These are phyloP conservation scores for Diutina ranongensis DNA, from an alignment of 1,139 yeast genomes.

Conservation along the genomic window DNA sequence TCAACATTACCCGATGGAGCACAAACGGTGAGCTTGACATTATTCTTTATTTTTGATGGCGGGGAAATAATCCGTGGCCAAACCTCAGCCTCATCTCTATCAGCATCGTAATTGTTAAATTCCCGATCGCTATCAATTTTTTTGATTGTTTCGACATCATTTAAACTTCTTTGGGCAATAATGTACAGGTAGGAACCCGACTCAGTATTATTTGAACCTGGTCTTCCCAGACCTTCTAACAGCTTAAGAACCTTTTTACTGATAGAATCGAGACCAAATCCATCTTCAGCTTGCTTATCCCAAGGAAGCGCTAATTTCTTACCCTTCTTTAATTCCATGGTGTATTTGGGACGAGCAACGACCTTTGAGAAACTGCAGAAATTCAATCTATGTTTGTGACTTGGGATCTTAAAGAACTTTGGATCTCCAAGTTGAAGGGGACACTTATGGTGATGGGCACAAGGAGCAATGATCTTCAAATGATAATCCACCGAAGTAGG, in stretches of 20 bases:
- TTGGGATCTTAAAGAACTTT: constrained; percentile 48
- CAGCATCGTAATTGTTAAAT: constrained; percentile 10
- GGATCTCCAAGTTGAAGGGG: constrained; percentile 79
- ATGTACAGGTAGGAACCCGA: constrained; percentile 67
- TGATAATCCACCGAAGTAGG: constrained; percentile 31
- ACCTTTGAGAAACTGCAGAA: constrained; percentile 73
- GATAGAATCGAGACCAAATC: constrained; percentile 32
- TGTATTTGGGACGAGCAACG: constrained; percentile 65
- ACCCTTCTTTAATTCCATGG: constrained; percentile 78
- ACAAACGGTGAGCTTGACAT: constrained; percentile 72
- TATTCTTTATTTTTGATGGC: constrained; percentile 75
- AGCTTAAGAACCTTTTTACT: constrained; percentile 17
- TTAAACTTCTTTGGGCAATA: constrained; percentile 49
- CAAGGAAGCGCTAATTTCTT: constrained; percentile 61
- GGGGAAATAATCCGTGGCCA: constrained; percentile 69
- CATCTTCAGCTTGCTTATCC: constrained; percentile 46
- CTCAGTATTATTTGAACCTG: constrained; percentile 63
- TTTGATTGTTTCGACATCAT: constrained; percentile 21
- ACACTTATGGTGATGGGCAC: constrained; percentile 79
- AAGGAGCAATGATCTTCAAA: constrained; percentile 70
- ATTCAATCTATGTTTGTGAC: constrained; percentile 45
- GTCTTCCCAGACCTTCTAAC: constrained; percentile 53
- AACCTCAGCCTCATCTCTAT: constrained; percentile 16
- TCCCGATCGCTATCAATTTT: constrained; percentile 25
- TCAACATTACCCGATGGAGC: constrained; percentile 71